phyloP scores from a whole-genome alignment of 345 rosid genomes.

The Tarenaya hassleriana region DNA sequence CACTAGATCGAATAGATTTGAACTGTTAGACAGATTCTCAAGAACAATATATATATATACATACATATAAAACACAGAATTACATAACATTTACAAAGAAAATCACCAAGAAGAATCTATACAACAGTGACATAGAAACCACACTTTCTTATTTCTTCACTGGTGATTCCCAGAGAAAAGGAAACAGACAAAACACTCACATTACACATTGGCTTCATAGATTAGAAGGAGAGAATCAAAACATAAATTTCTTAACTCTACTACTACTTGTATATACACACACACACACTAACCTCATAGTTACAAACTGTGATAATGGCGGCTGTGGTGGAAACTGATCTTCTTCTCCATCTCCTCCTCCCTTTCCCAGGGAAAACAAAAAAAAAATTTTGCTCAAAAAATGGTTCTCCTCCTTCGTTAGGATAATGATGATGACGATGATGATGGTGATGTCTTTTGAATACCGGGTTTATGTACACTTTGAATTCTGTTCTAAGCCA shows the following conservation, averaged over 20 bases:
- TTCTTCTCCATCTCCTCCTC: slow-evolving; percentile 21
- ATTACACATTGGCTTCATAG: slow-evolving; percentile 10
- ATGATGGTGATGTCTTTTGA: too few relatives aligned
- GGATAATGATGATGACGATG: slow-evolving; percentile 1
- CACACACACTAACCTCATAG: slow-evolving; percentile 22
- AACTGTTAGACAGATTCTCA: too few relatives aligned
- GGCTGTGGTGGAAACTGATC: slow-evolving; percentile 24
- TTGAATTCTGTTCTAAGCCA: slow-evolving; percentile 60
- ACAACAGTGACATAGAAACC: slow-evolving; percentile 8
- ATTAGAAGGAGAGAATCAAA: slow-evolving; percentile 12
- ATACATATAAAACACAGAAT: too few relatives aligned
- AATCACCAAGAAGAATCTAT: too few relatives aligned
- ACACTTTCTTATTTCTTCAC: slow-evolving; percentile 10
- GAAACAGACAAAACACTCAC: slow-evolving; percentile 4
- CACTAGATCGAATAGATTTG: too few relatives aligned
- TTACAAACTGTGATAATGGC: slow-evolving; percentile 17
- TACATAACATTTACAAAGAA: too few relatives aligned
- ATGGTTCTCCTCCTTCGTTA: slow-evolving; percentile 18
- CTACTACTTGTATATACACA: slow-evolving; percentile 24
- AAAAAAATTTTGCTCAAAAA: not conserved
- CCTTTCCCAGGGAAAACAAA: slow-evolving; percentile 13
- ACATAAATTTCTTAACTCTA: slow-evolving; percentile 9
- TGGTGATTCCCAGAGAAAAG: slow-evolving; percentile 1
- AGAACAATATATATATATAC: too few relatives aligned
- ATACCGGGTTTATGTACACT: slow-evolving; percentile 80